Evolutionary conservation across 2,329 filamentous ascomycete genomes (phyloP).

Genomic region (Trichoderma citrinoviride): DNA sequence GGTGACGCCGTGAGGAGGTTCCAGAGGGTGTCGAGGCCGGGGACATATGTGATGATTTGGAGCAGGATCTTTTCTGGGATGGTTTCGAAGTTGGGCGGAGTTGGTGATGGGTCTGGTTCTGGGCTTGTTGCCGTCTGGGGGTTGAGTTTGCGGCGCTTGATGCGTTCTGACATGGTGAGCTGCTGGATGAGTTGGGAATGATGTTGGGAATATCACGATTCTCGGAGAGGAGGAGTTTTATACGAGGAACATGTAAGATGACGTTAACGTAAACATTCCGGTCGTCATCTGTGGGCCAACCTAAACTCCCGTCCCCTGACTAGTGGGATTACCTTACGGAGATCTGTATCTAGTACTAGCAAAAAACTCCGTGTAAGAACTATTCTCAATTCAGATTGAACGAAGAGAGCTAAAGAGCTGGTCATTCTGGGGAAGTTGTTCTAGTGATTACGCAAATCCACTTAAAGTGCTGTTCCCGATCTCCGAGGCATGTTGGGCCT

Average conservation of each 20-base stretch:
- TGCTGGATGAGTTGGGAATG: not conserved
- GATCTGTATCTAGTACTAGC: not conserved
- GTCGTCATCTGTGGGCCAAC: not conserved
- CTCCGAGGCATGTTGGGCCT: not conserved
- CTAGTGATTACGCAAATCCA: not conserved
- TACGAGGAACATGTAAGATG: not conserved
- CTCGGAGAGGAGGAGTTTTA: not conserved
- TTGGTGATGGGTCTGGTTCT: not conserved
- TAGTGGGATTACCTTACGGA: not conserved
- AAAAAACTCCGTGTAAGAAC: not conserved
- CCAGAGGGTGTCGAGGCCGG: slow-evolving; percentile 14
- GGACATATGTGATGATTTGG: not conserved
- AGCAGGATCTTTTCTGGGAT: not conserved
- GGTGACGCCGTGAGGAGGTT: slow-evolving; percentile 10
- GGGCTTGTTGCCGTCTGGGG: not conserved
- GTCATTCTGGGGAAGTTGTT: not conserved
- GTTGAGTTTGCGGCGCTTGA: not conserved
- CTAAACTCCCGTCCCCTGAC: not conserved
- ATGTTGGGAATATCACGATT: not conserved
- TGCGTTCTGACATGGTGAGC: not conserved
- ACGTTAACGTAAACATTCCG: not conserved
- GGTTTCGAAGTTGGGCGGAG: not conserved
- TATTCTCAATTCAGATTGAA: not conserved
- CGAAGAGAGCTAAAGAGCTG: not conserved
- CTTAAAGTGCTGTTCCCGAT: not conserved